Evolutionary conservation across 2,329 filamentous ascomycete species (phyloP).

Genomic region (Orbilia oligospora): DNA sequence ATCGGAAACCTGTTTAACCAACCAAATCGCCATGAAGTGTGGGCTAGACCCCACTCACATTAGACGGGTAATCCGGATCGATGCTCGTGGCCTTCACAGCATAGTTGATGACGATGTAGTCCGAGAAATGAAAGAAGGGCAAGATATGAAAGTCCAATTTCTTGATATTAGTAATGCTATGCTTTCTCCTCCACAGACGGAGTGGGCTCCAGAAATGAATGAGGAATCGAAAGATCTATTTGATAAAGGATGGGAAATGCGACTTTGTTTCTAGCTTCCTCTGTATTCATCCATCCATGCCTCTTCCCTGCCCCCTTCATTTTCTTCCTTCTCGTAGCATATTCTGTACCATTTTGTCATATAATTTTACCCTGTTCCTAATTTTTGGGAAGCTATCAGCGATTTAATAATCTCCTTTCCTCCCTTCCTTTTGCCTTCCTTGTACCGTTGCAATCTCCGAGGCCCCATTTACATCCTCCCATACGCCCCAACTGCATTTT

Average conservation of each 20-base stretch:
- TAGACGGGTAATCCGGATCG: conserved; percentile 79
- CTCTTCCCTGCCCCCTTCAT: neutral
- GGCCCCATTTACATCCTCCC: neutral
- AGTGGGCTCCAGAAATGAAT: conserved; percentile 68
- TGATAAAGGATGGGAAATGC: conserved; percentile 56
- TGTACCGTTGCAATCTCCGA: neutral
- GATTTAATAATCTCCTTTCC: conserved; percentile 3
- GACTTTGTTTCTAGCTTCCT: conserved; percentile 46
- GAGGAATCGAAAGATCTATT: conserved; percentile 54
- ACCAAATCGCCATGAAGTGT: conserved; percentile 82
- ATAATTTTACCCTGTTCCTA: neutral
- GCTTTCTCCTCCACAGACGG: conserved; percentile 69
- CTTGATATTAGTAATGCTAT: conserved; percentile 74
- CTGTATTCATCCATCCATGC: conserved; percentile 8
- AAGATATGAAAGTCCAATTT: conserved; percentile 84
- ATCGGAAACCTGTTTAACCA: conserved; percentile 80
- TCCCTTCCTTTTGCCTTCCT: neutral
- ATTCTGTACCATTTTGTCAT: neutral
- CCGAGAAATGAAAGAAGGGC: conserved; percentile 84
- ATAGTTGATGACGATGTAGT: conserved; percentile 93
- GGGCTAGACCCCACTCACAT: conserved; percentile 81
- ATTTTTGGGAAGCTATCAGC: neutral
- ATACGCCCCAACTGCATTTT: conserved; percentile 18
- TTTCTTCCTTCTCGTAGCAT: neutral
- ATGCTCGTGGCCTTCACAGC: conserved; percentile 82